phyloP scores from a whole-genome alignment of 306 rosid genomes.

The Cucurbita moschata region DNA sequence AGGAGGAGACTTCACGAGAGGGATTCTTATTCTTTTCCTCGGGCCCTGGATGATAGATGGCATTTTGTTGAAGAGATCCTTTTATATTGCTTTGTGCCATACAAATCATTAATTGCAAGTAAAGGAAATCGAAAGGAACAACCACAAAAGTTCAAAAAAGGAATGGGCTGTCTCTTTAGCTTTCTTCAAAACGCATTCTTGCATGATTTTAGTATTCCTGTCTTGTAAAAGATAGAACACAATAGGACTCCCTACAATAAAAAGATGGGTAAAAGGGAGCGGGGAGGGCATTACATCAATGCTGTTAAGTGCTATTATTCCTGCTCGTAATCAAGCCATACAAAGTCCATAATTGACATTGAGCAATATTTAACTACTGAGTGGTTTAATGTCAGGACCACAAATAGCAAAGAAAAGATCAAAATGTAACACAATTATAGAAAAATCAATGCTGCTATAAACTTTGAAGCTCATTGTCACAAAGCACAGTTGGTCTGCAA shows the following conservation, averaged over 20 bases:
- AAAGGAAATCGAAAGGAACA: not conserved
- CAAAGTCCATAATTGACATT: not conserved
- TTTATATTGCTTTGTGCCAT: not conserved
- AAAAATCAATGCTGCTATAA: not conserved
- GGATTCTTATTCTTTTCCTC: too few species aligned
- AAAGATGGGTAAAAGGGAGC: not conserved
- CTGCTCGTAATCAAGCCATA: too few species aligned
- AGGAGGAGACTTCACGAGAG: too few species aligned
- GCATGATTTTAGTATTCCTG: not conserved
- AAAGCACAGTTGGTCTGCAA: not conserved
- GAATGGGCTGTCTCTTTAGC: not conserved
- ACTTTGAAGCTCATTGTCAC: not conserved
- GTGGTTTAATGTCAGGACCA: not conserved
- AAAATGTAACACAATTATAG: not conserved
- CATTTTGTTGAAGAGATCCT: not conserved
- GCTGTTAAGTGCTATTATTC: not conserved
- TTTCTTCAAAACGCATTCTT: not conserved
- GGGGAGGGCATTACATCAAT: not conserved
- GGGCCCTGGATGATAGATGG: not conserved
- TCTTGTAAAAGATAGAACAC: not conserved
- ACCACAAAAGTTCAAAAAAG: not conserved
- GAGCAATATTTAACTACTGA: not conserved
- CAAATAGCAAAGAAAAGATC: not conserved
- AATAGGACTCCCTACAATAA: not conserved
- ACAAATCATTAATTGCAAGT: not conserved